Percentiles rank a stretch among this genome's conserved stretches.
Evolutionary conservation across 352 stramenopile genomes (phyloP).

Genomic region (Phytophthora pisi): DNA sequence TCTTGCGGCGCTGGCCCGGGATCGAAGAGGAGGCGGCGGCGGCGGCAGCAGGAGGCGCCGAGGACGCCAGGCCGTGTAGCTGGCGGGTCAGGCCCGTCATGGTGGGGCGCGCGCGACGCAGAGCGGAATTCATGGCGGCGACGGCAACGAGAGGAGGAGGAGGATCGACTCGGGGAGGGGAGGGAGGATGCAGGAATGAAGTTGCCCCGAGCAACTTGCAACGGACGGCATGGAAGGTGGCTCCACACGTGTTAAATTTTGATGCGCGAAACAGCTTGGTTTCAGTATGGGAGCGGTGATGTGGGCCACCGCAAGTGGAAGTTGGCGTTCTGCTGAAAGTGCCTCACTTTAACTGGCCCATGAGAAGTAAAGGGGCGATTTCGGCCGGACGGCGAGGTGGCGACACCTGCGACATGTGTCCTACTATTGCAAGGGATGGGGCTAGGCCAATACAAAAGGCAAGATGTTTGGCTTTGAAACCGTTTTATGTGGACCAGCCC

Average conservation of each 20-base stretch:
- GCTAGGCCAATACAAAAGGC: constrained; percentile 1
- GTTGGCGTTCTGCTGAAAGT: constrained; percentile 22
- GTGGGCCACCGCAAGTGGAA: constrained; percentile 6
- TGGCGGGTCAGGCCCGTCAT: constrained; percentile 9
- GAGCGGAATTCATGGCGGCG: constrained; percentile 21
- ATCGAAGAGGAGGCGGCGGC: background rate
- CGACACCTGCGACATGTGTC: constrained; percentile 13
- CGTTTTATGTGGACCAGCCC: background rate
- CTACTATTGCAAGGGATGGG: constrained; percentile 4
- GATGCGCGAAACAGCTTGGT: constrained; percentile 24
- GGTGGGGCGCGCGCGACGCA: constrained; percentile 16
- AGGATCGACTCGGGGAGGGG: background rate
- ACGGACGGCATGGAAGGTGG: background rate
- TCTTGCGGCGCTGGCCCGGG: constrained; percentile 24
- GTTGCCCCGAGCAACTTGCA: background rate
- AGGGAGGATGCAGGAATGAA: constrained; percentile 29
- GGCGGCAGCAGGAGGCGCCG: constrained; percentile 4
- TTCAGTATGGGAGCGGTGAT: constrained; percentile 14
- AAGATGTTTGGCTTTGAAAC: background rate
- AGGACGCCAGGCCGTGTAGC: constrained; percentile 13
- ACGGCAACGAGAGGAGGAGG: background rate
- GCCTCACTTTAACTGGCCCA: background rate
- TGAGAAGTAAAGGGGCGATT: background rate
- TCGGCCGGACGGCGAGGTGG: background rate
- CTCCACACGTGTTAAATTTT: constrained; percentile 21